Evolutionary conservation across 257 asterid species (phyloP).

Genomic region (Nemophila menziesii): DNA sequence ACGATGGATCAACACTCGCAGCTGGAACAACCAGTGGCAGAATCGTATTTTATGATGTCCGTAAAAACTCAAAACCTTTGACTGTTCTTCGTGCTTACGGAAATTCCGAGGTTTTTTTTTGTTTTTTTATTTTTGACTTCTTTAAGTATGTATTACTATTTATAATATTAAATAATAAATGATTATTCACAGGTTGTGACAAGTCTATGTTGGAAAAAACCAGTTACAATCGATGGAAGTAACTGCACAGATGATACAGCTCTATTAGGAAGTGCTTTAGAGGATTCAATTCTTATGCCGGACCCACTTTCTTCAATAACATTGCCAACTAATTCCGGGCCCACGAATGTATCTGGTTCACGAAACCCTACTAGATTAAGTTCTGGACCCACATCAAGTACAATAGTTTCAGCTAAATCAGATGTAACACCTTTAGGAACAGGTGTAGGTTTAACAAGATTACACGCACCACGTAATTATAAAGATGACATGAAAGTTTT

Average conservation of each 20-base stretch:
- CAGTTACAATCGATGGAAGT: conserved; percentile 49
- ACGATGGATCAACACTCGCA: conserved; percentile 87
- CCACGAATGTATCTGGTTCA: conserved; percentile 46
- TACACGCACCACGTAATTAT: conserved; percentile 68
- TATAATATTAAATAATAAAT: conserved; percentile 13
- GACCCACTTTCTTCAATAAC: conserved; percentile 89
- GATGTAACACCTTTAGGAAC: conserved; percentile 69
- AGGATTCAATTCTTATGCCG: conserved; percentile 91
- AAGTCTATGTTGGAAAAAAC: conserved; percentile 90
- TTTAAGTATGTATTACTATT: neutral
- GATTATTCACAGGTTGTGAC: conserved; percentile 65
- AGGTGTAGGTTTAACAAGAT: conserved; percentile 55
- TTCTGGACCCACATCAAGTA: conserved; percentile 30
- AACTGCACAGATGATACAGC: conserved; percentile 60
- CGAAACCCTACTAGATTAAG: conserved; percentile 47
- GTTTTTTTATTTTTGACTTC: neutral
- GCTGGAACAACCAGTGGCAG: conserved; percentile 95
- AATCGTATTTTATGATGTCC: conserved; percentile 78
- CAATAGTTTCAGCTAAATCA: conserved; percentile 28
- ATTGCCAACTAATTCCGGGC: conserved; percentile 43
- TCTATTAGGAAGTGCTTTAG: conserved; percentile 75
- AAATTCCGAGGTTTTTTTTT: conserved; percentile 54
- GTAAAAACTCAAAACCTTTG: conserved; percentile 91
- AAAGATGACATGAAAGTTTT: conserved; percentile 98
- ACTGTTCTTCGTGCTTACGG: conserved; percentile 89